Conservation (phyloP, 768 basidiomycete species). For the Termitomyces sp. region DNA sequence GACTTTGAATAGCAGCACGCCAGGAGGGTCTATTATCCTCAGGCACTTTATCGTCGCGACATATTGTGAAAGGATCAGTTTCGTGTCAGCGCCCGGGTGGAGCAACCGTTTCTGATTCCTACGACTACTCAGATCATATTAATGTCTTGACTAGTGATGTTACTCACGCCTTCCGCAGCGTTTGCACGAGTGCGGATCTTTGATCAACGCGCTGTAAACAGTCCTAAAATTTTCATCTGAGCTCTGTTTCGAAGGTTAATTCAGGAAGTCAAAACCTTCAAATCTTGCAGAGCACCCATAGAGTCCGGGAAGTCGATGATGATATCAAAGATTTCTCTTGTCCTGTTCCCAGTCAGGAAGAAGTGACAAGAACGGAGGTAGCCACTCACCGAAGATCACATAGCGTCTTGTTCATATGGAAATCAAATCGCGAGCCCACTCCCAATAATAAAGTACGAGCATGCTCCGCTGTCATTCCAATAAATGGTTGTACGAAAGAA, state of each 20-base stretch:
- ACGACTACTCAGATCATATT: conserved; percentile 7
- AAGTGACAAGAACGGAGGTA: not conserved
- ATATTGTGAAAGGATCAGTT: conserved; percentile 86
- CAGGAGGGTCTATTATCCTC: conserved; percentile 87
- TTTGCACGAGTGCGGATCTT: conserved; percentile 69
- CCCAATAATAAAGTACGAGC: conserved; percentile 71
- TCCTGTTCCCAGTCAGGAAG: conserved; percentile 35
- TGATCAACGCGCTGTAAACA: conserved; percentile 82
- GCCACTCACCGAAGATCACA: conserved; percentile 76
- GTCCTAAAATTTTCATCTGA: conserved; percentile 38
- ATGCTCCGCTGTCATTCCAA: conserved; percentile 56
- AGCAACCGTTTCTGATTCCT: conserved; percentile 87
- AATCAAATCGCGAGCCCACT: conserved; percentile 83
- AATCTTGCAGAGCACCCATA: conserved; percentile 77
- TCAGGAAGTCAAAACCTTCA: conserved; percentile 53
- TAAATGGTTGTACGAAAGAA: conserved; percentile 1
- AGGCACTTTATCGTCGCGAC: conserved; percentile 90
- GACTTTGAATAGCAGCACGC: conserved; percentile 90
- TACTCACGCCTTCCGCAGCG: conserved; percentile 77
- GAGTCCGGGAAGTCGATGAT: conserved; percentile 95
- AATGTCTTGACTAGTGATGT: not conserved
- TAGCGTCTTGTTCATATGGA: conserved; percentile 88
- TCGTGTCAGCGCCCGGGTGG: conserved; percentile 95
- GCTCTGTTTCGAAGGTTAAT: not conserved
- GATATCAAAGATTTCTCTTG: conserved; percentile 90